phyloP scores from a whole-genome alignment of 768 basidiomycete genomes.

The Russula dissimulans region DNA sequence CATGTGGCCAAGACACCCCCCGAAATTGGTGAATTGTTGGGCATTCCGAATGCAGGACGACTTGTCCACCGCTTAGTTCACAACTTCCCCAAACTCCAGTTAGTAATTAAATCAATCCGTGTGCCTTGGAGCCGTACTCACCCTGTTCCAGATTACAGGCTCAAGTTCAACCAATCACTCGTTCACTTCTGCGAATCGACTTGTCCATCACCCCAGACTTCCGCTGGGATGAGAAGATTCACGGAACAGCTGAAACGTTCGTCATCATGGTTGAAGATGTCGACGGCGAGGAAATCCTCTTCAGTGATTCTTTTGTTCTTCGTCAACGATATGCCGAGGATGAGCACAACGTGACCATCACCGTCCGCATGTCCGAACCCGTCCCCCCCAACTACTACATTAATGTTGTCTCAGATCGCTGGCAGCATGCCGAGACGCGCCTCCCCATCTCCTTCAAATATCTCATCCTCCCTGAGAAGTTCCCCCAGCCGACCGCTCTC shows the following conservation, averaged over 20 bases:
- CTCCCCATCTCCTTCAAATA: slow-evolving; percentile 97
- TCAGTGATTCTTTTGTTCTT: slow-evolving; percentile 88
- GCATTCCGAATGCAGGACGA: slow-evolving; percentile 86
- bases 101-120: slow-evolving; percentile 22
- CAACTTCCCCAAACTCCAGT: slow-evolving; percentile 92
- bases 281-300: slow-evolving; percentile 92
- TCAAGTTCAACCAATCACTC: slow-evolving; percentile 93
- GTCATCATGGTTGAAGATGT: slow-evolving; percentile 94
- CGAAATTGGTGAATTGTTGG: slow-evolving; percentile 92
- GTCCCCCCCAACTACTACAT: slow-evolving; percentile 98
- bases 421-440: slow-evolving; percentile 92
- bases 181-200: slow-evolving; percentile 85
- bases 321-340: slow-evolving; percentile 87
- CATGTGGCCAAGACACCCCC: slow-evolving; percentile 46
- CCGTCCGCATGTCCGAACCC: slow-evolving; percentile 94
- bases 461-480: slow-evolving; percentile 93
- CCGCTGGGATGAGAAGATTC: slow-evolving; percentile 94
- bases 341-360: slow-evolving; percentile 91
- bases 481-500: slow-evolving; percentile 86
- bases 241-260: slow-evolving; percentile 84
- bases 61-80: slow-evolving; percentile 91
- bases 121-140: background rate
- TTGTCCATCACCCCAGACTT: slow-evolving; percentile 96
- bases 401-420: slow-evolving; percentile 87
- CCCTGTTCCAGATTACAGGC: slow-evolving; percentile 60